Base-by-base conservation (phyloP, 768 basidiomycete genomes). In the Hericium erinaceus region DNA sequence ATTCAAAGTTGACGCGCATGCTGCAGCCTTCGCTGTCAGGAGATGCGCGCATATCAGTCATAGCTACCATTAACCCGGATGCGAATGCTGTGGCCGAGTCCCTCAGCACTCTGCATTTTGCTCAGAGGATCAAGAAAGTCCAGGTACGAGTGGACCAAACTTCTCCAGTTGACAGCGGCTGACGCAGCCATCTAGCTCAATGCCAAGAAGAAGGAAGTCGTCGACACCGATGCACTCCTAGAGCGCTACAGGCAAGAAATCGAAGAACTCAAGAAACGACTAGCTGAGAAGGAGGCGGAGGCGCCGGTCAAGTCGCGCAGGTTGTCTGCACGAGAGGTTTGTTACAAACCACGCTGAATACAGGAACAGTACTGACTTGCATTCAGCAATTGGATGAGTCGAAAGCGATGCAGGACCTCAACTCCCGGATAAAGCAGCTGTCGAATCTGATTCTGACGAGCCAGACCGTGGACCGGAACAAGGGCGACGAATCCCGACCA, bases 241-340 rank as follows among this genome's bases (percentile, higher is more conserved):
- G 92, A 95, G 74, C 81, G 92, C 53, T 98, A 98, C 69, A 82
- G 91, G 63, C 90, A 89, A 65, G 93, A 98, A 73, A 95, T 99
- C 56, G 94, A 95, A 52, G 87, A 89, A 44, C 82, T 99, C 55
- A 89, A 86, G 74, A 73, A 69, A 2, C 80, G 91, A 44, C 76
- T 95, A 44, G 72, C 77, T 13, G 88, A 89, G 60, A 75, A 83
- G 40, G 87, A 89, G 67, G 62, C 81, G 9, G 85, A 85, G 53
- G 84, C 81, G 13, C 77, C 75, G 16, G 68, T 65, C 46, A 69
- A 71, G 62, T 67, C 65, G n/a, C 70, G 77, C 48, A 66, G 77
- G 28, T 57, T 78, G 56, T 77, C 77, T 18, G 77, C 77, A n/a
- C 70, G 72, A 48, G 77, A 78, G 73, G 75, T 74, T 62, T 39